These are phyloP conservation scores for Amaranthus palmeri DNA, from an alignment of 148 eudicot genomes.

Conservation along the genomic window DNA sequence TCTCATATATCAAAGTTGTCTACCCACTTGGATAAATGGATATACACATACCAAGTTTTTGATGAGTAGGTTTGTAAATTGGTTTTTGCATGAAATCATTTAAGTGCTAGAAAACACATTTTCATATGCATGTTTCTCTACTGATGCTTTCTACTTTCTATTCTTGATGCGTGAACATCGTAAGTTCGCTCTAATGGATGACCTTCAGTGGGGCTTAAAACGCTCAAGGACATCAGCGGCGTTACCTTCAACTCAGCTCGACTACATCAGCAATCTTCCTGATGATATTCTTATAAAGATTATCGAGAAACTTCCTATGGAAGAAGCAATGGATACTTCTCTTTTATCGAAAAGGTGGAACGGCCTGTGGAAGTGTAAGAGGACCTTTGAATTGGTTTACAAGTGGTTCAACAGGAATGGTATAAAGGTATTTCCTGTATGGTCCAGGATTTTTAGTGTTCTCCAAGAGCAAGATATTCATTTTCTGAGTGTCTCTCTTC, in stretches of 20 bases:
- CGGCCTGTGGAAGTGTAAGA: constrained; percentile 16
- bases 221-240: neutral
- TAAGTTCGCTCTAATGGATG: constrained; percentile 8
- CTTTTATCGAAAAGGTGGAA: constrained; percentile 18
- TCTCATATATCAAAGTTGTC: neutral
- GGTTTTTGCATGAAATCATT: neutral
- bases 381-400: constrained; percentile 3
- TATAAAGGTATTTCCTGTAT: neutral
- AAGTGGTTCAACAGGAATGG: neutral
- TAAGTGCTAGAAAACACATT: neutral
- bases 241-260: neutral
- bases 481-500: neutral
- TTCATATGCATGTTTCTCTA: neutral
- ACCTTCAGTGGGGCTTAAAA: neutral
- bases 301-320: constrained; percentile 14
- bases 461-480: neutral
- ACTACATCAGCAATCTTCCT: constrained; percentile 1
- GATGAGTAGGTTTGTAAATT: neutral
- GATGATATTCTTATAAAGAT: constrained; percentile 4
- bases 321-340: constrained; percentile 2
- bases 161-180: neutral
- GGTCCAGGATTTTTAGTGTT: neutral
- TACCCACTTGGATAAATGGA: neutral
- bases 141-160: neutral
- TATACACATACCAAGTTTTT: neutral